Conservation (phyloP, 2,329 filamentous ascomycete species). For the Elsinoe necatrix region DNA sequence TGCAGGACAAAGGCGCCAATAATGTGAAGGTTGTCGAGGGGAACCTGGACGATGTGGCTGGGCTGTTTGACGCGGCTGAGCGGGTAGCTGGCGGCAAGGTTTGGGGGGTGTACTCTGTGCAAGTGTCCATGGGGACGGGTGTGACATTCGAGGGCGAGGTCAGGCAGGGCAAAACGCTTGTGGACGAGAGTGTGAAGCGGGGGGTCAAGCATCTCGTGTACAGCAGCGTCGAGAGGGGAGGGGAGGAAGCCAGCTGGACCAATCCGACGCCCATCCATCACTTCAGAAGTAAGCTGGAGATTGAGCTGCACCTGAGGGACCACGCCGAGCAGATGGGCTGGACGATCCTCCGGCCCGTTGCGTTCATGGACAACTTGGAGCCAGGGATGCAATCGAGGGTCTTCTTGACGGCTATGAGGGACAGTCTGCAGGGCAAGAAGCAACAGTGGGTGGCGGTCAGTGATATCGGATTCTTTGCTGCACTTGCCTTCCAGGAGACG, state of each 20-base stretch:
- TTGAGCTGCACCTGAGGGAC: conserved; percentile 52
- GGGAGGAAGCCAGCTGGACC: conserved; percentile 44
- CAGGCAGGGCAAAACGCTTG: conserved; percentile 49
- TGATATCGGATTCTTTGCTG: conserved; percentile 47
- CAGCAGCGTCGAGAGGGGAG: conserved; percentile 55
- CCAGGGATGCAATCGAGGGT: conserved; percentile 43
- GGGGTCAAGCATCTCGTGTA: conserved; percentile 57
- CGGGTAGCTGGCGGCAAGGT: conserved; percentile 31
- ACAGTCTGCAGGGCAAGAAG: conserved; percentile 25
- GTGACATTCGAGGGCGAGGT: conserved; percentile 42
- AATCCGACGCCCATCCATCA: conserved; percentile 52
- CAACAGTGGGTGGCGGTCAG: conserved; percentile 35
- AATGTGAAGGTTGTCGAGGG: conserved; percentile 48
- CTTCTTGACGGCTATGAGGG: conserved; percentile 41
- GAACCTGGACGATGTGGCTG: conserved; percentile 42
- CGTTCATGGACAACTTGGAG: conserved; percentile 55
- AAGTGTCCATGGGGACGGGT: conserved; percentile 40
- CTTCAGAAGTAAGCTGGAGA: conserved; percentile 48
- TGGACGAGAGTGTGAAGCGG: conserved; percentile 49
- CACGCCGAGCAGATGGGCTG: conserved; percentile 46
- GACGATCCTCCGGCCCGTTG: conserved; percentile 53
- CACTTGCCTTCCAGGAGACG: conserved; percentile 40
- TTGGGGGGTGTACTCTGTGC: conserved; percentile 53
- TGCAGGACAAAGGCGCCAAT: conserved; percentile 37
- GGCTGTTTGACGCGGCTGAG: conserved; percentile 43